Evolutionary conservation across 352 stramenopile genomes (phyloP).

Genomic region (Aphanomyces cochlioides): DNA sequence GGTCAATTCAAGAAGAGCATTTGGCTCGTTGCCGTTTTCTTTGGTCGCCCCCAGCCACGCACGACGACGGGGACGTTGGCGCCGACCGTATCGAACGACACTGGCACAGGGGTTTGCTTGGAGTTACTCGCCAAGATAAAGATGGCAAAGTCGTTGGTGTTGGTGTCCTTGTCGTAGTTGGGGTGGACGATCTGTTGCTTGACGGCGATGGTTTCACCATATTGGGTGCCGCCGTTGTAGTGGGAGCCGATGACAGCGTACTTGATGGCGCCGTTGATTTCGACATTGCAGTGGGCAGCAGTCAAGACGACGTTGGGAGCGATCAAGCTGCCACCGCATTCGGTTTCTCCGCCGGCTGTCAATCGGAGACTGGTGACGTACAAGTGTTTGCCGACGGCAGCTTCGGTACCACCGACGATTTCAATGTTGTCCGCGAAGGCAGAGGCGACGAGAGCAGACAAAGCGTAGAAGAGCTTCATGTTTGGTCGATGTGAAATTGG

Average conservation of each 20-base stretch:
- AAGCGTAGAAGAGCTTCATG: background rate
- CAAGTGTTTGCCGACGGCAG: conserved; percentile 15
- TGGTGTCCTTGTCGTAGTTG: conserved; percentile 40
- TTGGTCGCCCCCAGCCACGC: conserved; percentile 30
- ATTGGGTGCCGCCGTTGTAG: conserved; percentile 40
- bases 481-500: too few species aligned
- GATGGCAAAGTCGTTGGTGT: conserved; percentile 57
- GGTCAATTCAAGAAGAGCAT: conserved; percentile 42
- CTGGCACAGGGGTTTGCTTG: conserved; percentile 38
- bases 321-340: conserved; percentile 40
- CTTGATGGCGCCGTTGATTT: background rate
- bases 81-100: conserved; percentile 42
- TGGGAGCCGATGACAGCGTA: conserved; percentile 55
- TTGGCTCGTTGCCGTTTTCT: conserved; percentile 32
- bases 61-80: conserved; percentile 43
- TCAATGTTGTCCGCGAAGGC: background rate
- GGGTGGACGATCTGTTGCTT: conserved; percentile 46
- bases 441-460: background rate
- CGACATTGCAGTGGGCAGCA: background rate
- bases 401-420: conserved; percentile 3
- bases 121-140: conserved; percentile 44
- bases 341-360: conserved; percentile 18
- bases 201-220: conserved; percentile 52
- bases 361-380: conserved; percentile 35
- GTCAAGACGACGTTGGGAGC: conserved; percentile 2